Conservation (phyloP, 805 yeast species). For the Gaillardinia entomophila region DNA sequence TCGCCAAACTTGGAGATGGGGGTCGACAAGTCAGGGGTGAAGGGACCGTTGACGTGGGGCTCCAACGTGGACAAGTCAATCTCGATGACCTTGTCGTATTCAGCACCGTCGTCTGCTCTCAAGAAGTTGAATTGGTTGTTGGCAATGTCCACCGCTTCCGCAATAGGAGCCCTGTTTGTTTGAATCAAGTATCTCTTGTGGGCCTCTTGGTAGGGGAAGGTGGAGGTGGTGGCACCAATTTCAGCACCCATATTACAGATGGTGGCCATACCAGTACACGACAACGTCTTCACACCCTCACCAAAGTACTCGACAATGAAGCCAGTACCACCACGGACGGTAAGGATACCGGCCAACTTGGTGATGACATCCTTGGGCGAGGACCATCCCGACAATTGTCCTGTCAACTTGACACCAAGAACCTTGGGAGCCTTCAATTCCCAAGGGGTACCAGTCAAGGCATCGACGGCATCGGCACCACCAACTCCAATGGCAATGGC, state of each 20-base stretch:
- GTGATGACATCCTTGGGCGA: conserved; percentile 97
- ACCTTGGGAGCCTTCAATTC: conserved; percentile 96
- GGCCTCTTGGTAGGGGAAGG: conserved; percentile 88
- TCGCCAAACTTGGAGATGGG: conserved; percentile 78
- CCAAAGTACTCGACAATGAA: conserved; percentile 95
- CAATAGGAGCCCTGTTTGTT: conserved; percentile 79
- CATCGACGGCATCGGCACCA: conserved; percentile 99
- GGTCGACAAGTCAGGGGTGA: conserved; percentile 96
- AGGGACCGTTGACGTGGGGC: conserved; percentile 96
- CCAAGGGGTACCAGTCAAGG: conserved; percentile 96
- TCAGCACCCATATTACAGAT: conserved; percentile 99
- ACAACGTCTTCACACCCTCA: conserved; percentile 80
- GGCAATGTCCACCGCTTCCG: conserved; percentile 67
- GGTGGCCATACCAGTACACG: conserved; percentile 99
- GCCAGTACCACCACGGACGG: conserved; percentile 98
- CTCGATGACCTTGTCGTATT: conserved; percentile 90
- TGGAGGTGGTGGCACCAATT: conserved; percentile 97
- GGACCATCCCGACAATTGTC: conserved; percentile 86
- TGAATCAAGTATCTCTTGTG: conserved; percentile 75
- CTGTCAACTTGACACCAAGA: conserved; percentile 90
- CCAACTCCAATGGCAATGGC: conserved; percentile 99
- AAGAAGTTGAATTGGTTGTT: conserved; percentile 56
- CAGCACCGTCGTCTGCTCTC: conserved; percentile 80
- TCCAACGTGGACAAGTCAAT: conserved; percentile 81
- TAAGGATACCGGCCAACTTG: conserved; percentile 82